Base-by-base conservation (phyloP, 257 asterid genomes). In the Solanum arcanum region DNA sequence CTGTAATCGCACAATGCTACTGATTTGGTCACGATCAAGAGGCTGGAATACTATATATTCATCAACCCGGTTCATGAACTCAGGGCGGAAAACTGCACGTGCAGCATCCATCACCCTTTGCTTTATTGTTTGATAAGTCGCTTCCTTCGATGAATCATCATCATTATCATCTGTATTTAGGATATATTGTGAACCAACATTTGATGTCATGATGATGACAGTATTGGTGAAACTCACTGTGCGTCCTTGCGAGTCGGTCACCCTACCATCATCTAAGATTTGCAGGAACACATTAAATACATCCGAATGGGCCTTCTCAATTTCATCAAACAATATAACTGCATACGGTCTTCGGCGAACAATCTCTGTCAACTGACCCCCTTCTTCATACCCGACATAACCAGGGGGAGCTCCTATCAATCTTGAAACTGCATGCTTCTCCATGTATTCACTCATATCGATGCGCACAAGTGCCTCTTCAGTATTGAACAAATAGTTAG, bases 381-480 rank as follows among this genome's bases (percentile, higher is more conserved):
- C 99, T 91, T 95, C 99, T 64, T 96, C 99, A 23, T 95, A 96
- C 46, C 99, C 99, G 10, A 95, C 98, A 25, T 96, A 96, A 46
- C 99, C 99, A 2, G 99, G 99, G 42, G 99, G 98, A 0, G 99
- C 99, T 70, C 99, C 99, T 35, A 96, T 94, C 86, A 96, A 83
- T 82, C 99, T 91, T 33, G 99, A 96, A 72, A 96, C 98, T 9
- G 99, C 98, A 59, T 96, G 98, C 86, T 96, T 96, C 90, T 96
- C 99, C 99, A 96, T 96, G 91, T 96, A 96, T 90, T 96, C 98
- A 7, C 99, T 96, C 98, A 96, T 96, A 89, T 96, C 99, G 7
- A 96, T 95, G 87, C 99, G 93, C 59, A 96, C 99, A 11, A 96
- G 94, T 77, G 99, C 95, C 89, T 96, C 97, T 89, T 96, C 99